Base-by-base conservation (phyloP, 768 basidiomycete species). In the Hygrocybe coccinea region DNA sequence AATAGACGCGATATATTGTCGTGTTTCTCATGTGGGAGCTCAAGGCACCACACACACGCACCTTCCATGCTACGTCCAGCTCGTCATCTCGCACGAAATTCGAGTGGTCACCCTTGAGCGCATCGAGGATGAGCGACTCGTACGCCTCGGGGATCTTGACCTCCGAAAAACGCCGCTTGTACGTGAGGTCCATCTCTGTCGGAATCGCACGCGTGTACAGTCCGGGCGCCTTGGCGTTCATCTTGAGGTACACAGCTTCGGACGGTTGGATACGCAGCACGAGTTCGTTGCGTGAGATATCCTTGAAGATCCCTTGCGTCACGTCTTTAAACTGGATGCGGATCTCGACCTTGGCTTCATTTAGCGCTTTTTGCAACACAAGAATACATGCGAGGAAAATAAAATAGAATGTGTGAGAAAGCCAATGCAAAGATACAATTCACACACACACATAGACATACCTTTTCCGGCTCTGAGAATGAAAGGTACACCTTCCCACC, bases 401-500 rank as follows among this genome's bases (percentile, higher is more conserved):
- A 51, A 54, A 56, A 8, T 55, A 48, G 19, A 25, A 68, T 79
- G 2, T 38, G 34, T 12, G 36, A 11, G 12, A 19, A 34, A 7
- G 4, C n/a, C n/a, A n/a, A 33, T 19, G 14, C 25, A 1, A 50
- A 4, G 29, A 29, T n/a, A n/a, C n/a, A n/a, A n/a, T n/a, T n/a
- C 29, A 29, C 29, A 29, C 29, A 8, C 29, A 29, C 29, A 29
- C 29, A 3, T n/a, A 24, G n/a, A 33, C 34, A 15, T 62, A 89
- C 94, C 95, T 81, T 99, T 99, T 51, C 95, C 95, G 21, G 95
- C 97, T 75, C 95, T 97, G 62, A 99, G 79, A 65, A 98, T 93
- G 76, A 98, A 99, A 0, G 95, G 97, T 5, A 99, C 95, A 56
- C 95, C 95, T 70, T 98, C 95, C 95, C 95, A 99, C 58, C 97